These are phyloP conservation scores for Magnolia officinalis DNA, from an alignment of 164 flowering plant species.

Conservation along the genomic window DNA sequence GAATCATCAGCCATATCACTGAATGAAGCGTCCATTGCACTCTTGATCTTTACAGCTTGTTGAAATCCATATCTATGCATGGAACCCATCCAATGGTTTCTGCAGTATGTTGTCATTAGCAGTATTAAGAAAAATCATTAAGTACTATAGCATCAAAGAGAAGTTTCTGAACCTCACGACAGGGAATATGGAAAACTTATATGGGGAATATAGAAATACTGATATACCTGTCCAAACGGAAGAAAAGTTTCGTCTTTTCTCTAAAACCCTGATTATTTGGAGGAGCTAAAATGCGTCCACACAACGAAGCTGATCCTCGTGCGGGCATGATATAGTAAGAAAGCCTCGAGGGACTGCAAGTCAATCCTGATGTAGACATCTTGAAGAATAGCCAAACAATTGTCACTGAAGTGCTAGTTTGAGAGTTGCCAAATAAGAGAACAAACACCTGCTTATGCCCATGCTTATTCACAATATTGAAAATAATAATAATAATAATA, in stretches of 20 bases:
- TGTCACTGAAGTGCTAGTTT: background rate
- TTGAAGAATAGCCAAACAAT: conserved; percentile 7
- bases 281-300: conserved; percentile 21
- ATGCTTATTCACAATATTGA: background rate
- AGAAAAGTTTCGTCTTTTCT: conserved; percentile 14
- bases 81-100: conserved; percentile 23
- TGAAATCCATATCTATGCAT: conserved; percentile 11
- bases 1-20: conserved; percentile 56
- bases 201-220: background rate
- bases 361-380: conserved; percentile 56
- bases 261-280: conserved; percentile 12
- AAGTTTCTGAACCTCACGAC: background rate
- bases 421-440: conserved; percentile 5
- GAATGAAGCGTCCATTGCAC: conserved; percentile 78
- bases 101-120: conserved; percentile 14
- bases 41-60: conserved; percentile 25
- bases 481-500: background rate
- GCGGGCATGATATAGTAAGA: conserved; percentile 22
- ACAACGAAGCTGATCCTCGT: conserved; percentile 14
- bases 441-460: background rate
- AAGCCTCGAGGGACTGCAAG: conserved; percentile 40
- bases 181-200: background rate
- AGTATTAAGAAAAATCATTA: background rate
- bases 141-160: background rate
- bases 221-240: conserved; percentile 35